These are phyloP conservation scores for Fusarium chuoi DNA, from an alignment of 2,329 filamentous ascomycete genomes.

Conservation along the genomic window DNA sequence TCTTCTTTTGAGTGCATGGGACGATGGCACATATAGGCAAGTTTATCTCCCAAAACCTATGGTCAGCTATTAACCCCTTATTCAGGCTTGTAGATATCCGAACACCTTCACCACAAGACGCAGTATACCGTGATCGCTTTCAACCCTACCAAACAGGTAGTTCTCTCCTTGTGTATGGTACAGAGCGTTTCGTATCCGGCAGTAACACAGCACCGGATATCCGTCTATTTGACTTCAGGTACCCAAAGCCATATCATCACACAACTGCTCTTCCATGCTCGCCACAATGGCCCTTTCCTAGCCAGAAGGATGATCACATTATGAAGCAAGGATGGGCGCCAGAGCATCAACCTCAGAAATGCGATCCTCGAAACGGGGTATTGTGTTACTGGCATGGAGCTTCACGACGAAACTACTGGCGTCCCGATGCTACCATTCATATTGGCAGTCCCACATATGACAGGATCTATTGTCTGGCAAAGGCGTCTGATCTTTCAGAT, in stretches of 20 bases:
- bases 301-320: slow-evolving; percentile 27
- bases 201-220: slow-evolving; percentile 56
- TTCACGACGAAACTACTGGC: slow-evolving; percentile 56
- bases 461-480: slow-evolving; percentile 59
- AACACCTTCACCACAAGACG: slow-evolving; percentile 58
- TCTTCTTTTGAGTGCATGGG: slow-evolving; percentile 63
- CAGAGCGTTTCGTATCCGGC: slow-evolving; percentile 62
- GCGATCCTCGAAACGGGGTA: slow-evolving; percentile 48
- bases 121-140: slow-evolving; percentile 64
- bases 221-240: slow-evolving; percentile 66
- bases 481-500: slow-evolving; percentile 57
- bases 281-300: slow-evolving; percentile 48
- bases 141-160: slow-evolving; percentile 58
- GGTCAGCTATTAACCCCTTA: neutral
- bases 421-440: slow-evolving; percentile 61
- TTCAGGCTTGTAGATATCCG: slow-evolving; percentile 60
- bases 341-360: slow-evolving; percentile 39
- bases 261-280: slow-evolving; percentile 60
- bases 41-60: neutral
- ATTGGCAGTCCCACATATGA: slow-evolving; percentile 50
- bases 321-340: slow-evolving; percentile 22
- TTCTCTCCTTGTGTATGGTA: slow-evolving; percentile 60
- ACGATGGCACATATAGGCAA: slow-evolving; percentile 60
- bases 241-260: slow-evolving; percentile 59
- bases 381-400: slow-evolving; percentile 61